These are phyloP conservation scores for Boletus rubroflammeus DNA, from an alignment of 768 basidiomycete genomes.

Conservation along the genomic window DNA sequence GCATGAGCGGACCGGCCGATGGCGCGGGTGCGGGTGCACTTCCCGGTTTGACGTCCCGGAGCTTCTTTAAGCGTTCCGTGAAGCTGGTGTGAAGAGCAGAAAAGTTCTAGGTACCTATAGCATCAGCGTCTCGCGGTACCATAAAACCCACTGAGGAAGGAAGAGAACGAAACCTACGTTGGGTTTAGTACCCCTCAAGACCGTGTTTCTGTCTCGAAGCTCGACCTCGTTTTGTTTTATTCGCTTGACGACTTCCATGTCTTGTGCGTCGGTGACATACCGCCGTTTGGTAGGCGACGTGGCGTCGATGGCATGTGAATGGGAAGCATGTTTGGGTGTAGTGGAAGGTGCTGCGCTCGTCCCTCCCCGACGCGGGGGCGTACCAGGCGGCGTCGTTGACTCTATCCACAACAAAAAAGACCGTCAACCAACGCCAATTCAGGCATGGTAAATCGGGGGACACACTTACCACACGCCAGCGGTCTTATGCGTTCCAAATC, in stretches of 20 bases:
- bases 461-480: conserved; percentile 18
- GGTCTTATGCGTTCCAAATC: conserved; percentile 28
- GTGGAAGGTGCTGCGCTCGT: conserved; percentile 16
- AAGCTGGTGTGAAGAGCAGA: conserved; percentile 60
- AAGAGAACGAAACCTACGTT: conserved; percentile 52
- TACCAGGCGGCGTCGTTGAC: conserved; percentile 61
- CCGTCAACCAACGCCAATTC: background rate
- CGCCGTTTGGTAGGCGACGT: conserved; percentile 62
- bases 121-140: background rate
- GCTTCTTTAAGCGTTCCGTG: conserved; percentile 73
- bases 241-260: conserved; percentile 83
- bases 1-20: conserved; percentile 37
- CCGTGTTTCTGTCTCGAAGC: conserved; percentile 75
- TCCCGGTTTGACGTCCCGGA: conserved; percentile 62
- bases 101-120: conserved; percentile 65
- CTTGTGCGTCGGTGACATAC: conserved; percentile 74
- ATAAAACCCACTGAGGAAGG: background rate
- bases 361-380: conserved; percentile 41
- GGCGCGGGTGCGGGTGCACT: conserved; percentile 39
- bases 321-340: conserved; percentile 21
- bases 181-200: conserved; percentile 76
- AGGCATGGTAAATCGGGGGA: background rate
- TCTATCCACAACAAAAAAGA: conserved; percentile 26
- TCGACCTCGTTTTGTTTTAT: conserved; percentile 74
- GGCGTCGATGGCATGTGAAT: conserved; percentile 25